Evolutionary conservation across 2,329 filamentous ascomycete species (phyloP).

Genomic region (Phyllosticta citribraziliensis): DNA sequence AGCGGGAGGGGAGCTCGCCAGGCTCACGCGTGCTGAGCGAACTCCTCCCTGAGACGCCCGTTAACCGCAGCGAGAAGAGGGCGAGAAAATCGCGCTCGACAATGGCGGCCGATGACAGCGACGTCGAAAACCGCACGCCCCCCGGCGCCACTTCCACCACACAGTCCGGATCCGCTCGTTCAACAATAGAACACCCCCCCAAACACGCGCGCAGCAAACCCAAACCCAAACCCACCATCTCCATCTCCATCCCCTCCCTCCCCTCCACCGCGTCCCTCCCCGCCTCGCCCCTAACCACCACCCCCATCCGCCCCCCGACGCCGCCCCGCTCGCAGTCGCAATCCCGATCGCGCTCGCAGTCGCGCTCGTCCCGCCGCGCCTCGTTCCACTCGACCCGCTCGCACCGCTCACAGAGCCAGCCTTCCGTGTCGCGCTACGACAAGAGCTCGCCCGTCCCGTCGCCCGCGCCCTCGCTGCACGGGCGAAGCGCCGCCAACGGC

Average conservation of each 20-base stretch:
- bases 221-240: neutral
- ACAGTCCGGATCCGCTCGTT: too few relatives aligned
- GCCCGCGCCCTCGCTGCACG: neutral
- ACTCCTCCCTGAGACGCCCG: neutral
- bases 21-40: slow-evolving; percentile 3
- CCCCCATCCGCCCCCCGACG: neutral
- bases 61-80: neutral
- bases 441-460: neutral
- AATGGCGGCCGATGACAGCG: neutral
- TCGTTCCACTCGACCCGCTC: neutral
- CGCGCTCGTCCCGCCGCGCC: neutral
- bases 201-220: neutral
- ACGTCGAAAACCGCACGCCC: neutral
- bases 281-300: neutral
- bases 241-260: neutral
- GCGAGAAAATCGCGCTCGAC: neutral
- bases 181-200: neutral
- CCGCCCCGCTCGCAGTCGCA: slow-evolving; percentile 16
- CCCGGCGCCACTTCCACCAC: neutral
- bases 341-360: slow-evolving; percentile 12
- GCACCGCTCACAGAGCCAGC: neutral
- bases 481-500: neutral
- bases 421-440: neutral
- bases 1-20: slow-evolving; percentile 6
- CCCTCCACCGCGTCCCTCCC: neutral